Conservation (phyloP, 495 filamentous ascomycete species). For the Tuber borchii region DNA sequence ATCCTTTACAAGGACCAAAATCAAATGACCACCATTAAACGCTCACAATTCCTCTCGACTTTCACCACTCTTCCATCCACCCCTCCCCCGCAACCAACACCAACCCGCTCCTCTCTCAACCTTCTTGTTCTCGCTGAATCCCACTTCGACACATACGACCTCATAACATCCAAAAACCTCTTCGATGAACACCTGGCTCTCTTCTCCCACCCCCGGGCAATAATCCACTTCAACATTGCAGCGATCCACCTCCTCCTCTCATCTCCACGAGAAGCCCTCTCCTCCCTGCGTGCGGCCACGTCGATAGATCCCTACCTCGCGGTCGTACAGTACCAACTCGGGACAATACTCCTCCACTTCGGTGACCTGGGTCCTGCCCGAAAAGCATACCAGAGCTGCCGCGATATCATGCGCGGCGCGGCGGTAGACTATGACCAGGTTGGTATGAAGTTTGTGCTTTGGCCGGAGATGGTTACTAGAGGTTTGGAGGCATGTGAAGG, state of each 20-base stretch:
- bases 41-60: no score
- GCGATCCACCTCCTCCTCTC: constrained; percentile 21
- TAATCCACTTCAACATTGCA: constrained; percentile 18
- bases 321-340: constrained; percentile 16
- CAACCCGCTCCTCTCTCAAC: constrained; percentile 17
- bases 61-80: no score
- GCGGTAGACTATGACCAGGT: constrained; percentile 20
- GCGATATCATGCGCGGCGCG: background rate
- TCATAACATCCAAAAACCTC: constrained; percentile 14
- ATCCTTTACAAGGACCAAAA: no score
- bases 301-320: constrained; percentile 11
- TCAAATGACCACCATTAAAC: no score
- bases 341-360: background rate
- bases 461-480: background rate
- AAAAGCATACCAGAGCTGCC: constrained; percentile 1
- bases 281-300: constrained; percentile 4
- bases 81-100: no score
- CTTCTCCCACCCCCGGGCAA: constrained; percentile 1
- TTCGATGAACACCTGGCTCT: constrained; percentile 14
- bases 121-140: constrained; percentile 14
- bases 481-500: background rate
- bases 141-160: constrained; percentile 29
- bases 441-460: constrained; percentile 14
- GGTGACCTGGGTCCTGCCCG: background rate
- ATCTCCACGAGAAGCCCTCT: background rate